phyloP scores from a whole-genome alignment of 441 rosid species.

The Aleurites moluccanus region DNA sequence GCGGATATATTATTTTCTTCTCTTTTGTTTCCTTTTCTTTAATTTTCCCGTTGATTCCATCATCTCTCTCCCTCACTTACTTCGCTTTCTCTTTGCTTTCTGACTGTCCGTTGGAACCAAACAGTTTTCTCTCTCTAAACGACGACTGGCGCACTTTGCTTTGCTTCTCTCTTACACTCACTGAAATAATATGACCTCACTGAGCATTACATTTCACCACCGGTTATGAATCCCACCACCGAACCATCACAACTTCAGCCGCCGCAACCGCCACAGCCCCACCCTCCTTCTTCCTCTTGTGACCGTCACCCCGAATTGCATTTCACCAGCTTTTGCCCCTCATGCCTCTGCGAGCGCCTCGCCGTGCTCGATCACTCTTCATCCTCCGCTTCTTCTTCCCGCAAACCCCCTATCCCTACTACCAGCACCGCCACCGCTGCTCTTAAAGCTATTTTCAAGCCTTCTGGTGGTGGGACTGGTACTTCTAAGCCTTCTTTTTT shows the following conservation, averaged over 20 bases:
- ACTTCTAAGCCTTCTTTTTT: slow-evolving; percentile 49
- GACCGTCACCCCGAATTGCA: slow-evolving; percentile 87
- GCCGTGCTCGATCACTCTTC: slow-evolving; percentile 64
- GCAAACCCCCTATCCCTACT: slow-evolving; percentile 61
- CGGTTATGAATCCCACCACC: slow-evolving; percentile 84
- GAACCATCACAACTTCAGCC: slow-evolving; percentile 75
- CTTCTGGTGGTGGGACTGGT: slow-evolving; percentile 33
- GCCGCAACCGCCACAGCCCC: slow-evolving; percentile 85
- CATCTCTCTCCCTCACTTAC: slow-evolving; percentile 26
- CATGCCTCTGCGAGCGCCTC: slow-evolving; percentile 99
- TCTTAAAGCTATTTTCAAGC: slow-evolving; percentile 66
- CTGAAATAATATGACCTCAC: slow-evolving; percentile 52
- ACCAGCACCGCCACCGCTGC: slow-evolving; percentile 57
- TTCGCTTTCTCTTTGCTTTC: slow-evolving; percentile 26
- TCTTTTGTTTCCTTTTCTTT: slow-evolving; percentile 4
- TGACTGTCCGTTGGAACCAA: slow-evolving; percentile 61
- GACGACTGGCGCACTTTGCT: not conserved
- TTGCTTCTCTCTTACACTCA: slow-evolving; percentile 19
- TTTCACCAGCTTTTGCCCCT: slow-evolving; percentile 92
- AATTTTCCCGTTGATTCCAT: slow-evolving; percentile 27
- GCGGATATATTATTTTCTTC: slow-evolving; percentile 14
- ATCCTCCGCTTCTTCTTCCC: slow-evolving; percentile 41
- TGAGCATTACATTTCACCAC: slow-evolving; percentile 36
- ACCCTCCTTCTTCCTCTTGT: slow-evolving; percentile 88
- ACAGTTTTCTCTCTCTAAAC: slow-evolving; percentile 27